A percentile compares a stretch with the other conserved stretches of the same genome.
Conservation (phyloP, 768 basidiomycete species). For the Amanita muscaria region DNA sequence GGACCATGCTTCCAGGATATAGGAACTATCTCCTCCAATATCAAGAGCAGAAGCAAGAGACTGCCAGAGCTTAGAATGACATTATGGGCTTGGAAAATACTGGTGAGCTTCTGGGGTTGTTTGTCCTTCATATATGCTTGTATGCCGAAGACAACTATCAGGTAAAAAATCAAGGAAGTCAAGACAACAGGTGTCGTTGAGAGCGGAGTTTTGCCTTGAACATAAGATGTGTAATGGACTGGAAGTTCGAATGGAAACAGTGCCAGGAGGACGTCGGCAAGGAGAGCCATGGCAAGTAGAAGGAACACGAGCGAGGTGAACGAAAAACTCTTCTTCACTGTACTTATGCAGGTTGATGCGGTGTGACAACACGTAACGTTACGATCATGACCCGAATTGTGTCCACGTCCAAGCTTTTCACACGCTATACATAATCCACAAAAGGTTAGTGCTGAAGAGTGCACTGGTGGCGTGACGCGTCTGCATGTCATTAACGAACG, state of each 20-base stretch:
- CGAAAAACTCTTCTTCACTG: neutral
- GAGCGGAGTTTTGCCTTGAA: conserved; percentile 69
- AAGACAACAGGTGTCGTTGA: conserved; percentile 74
- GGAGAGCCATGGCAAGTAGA: conserved; percentile 50
- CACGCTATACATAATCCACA: too few relatives aligned
- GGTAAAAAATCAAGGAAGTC: conserved; percentile 66
- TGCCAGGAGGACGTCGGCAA: conserved; percentile 65
- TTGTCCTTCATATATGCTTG: conserved; percentile 77
- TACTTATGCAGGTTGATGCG: neutral
- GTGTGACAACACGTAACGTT: conserved; percentile 3
- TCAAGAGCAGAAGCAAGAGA: conserved; percentile 74
- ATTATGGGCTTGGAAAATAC: conserved; percentile 88
- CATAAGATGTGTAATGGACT: conserved; percentile 49
- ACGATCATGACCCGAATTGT: too few relatives aligned
- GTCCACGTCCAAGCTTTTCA: too few relatives aligned
- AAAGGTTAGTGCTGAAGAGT: too few relatives aligned
- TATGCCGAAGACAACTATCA: conserved; percentile 81
- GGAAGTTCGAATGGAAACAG: conserved; percentile 52
- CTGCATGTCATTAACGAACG: conserved; percentile 11
- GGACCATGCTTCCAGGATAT: conserved; percentile 62
- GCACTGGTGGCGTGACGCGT: too few relatives aligned
- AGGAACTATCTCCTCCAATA: conserved; percentile 87
- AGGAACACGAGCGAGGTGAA: conserved; percentile 3
- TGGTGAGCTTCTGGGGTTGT: conserved; percentile 65
- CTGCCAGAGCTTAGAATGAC: conserved; percentile 80